Conservation (phyloP, 345 rosid species). For the Acer negundo region DNA sequence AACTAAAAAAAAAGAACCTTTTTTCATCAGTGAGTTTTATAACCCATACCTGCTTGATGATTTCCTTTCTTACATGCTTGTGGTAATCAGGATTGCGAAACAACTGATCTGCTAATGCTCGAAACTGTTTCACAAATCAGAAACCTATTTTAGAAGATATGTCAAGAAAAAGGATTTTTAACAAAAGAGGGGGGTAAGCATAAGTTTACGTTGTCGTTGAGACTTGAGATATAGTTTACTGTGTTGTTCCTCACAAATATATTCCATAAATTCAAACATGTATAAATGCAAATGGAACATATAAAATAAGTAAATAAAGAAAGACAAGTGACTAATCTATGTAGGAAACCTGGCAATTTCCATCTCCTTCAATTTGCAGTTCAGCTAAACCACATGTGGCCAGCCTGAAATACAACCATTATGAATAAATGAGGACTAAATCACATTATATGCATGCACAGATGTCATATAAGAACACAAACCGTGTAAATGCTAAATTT, state of each 20-base stretch:
- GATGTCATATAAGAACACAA: not conserved
- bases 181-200: not conserved
- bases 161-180: not conserved
- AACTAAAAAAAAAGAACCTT: not conserved
- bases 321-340: constrained; percentile 10
- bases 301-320: not conserved
- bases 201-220: not conserved
- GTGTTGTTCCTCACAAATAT: not conserved
- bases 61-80: constrained; percentile 73
- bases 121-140: constrained; percentile 55
- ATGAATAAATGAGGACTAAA: constrained; percentile 17
- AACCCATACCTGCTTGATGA: constrained; percentile 76
- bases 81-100: constrained; percentile 82
- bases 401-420: constrained; percentile 50
- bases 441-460: not conserved
- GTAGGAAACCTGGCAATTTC: constrained; percentile 83
- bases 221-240: not conserved
- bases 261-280: not conserved
- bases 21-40: not conserved
- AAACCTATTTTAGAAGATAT: not conserved
- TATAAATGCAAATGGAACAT: not conserved
- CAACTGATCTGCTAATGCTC: constrained; percentile 94
- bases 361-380: constrained; percentile 91
- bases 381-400: constrained; percentile 80
- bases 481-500: constrained; percentile 4